Evolutionary conservation across 441 rosid genomes (phyloP).

Genomic region (Pelargonium cotyledonis): DNA sequence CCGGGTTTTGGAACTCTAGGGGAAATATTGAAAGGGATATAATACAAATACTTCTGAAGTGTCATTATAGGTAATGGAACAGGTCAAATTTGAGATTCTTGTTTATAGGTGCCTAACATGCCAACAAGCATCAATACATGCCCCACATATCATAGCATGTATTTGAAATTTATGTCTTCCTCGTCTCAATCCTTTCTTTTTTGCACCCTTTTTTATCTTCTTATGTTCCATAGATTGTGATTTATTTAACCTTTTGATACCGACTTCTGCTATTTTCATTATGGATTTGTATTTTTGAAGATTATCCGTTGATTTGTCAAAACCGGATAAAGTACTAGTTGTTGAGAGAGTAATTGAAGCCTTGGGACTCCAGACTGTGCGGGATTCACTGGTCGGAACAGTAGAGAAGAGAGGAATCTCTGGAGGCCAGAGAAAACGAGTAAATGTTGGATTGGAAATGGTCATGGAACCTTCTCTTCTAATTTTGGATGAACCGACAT

Average conservation of each 20-base stretch:
- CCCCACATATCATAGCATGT: too few relatives aligned
- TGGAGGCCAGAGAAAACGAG: slow-evolving; percentile 95
- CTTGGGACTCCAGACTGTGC: slow-evolving; percentile 66
- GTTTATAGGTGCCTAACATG: too few relatives aligned
- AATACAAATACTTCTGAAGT: too few relatives aligned
- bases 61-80: too few relatives aligned
- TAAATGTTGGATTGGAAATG: slow-evolving; percentile 97
- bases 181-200: too few relatives aligned
- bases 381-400: slow-evolving; percentile 93
- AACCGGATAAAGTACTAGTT: slow-evolving; percentile 73
- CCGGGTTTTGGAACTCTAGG: too few relatives aligned
- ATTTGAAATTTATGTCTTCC: too few relatives aligned
- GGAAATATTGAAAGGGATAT: too few relatives aligned
- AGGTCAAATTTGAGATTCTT: too few relatives aligned
- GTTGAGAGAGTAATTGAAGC: slow-evolving; percentile 90
- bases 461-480: slow-evolving; percentile 98
- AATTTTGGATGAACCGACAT: slow-evolving; percentile 94
- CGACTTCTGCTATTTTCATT: neutral
- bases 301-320: slow-evolving; percentile 61
- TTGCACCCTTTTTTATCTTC: too few relatives aligned
- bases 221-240: too few relatives aligned
- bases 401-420: slow-evolving; percentile 96
- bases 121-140: too few relatives aligned
- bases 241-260: slow-evolving; percentile 11
- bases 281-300: slow-evolving; percentile 32